Base-by-base conservation (phyloP, 805 yeast species). In the Starmerella stigmatis region DNA sequence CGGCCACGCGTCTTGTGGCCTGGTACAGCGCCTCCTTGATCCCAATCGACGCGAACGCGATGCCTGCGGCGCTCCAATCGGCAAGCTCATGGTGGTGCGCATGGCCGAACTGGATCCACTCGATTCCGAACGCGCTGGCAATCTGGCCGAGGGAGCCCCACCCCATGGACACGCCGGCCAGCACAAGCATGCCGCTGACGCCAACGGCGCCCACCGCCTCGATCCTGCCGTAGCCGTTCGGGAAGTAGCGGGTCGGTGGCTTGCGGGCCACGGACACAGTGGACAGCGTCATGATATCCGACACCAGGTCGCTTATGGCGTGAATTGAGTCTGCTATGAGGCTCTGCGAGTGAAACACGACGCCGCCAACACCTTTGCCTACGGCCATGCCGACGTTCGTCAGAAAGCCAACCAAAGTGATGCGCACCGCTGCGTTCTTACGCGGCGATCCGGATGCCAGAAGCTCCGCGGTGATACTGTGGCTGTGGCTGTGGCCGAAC, bases 251-350 rank as follows among this genome's bases (percentile, higher is more conserved):
- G 26, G 74, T 72, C 10, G 88, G 81, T 7, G 73, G 65, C 53
- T 75, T 76, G 10, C 71, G 63, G 5, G 94, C 79, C 41, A 81
- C 76, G 26, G 83, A 78, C 16, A 92, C 96, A 1, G 97, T 89
- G 4, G 86, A 79, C 46, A 92, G 68, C 0, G 98, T 92, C 52
- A 92, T 66, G 37, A 89, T 74, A 62, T 92, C 98, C 8, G 94
- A 83, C 13, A 92, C 74, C 66, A 89, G 69, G 64, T 92, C 98
- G 38, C 94, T 79, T 17, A 85, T 71, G 0, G 97, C 89, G 65
- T 92, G 98, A 23, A 86, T 79, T 1, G 96, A 88, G 64, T 92
- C 98, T 1, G 98, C 98, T 41, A 88, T 61, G 46, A 92, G 72
- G 2, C 96, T 88, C 61, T 88, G 96, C 0, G 98, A 92, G 62